Evolutionary conservation across 2,329 filamentous ascomycete species (phyloP).

Genomic region (Trichoderma citrinoviride): DNA sequence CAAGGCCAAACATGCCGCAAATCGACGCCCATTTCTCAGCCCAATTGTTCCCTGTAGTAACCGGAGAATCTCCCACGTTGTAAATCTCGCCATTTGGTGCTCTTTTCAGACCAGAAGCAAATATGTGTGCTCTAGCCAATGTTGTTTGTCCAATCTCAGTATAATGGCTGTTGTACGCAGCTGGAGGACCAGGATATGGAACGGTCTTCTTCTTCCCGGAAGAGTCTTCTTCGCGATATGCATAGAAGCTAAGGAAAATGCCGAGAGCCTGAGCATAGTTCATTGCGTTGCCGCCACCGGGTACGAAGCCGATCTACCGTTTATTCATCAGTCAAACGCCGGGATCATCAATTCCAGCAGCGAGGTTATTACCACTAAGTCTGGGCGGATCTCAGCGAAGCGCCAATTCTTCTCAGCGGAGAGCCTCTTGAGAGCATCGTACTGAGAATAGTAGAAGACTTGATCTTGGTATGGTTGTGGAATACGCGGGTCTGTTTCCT

Average conservation of each 20-base stretch:
- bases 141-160: conserved; percentile 14
- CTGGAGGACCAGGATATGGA: conserved; percentile 6
- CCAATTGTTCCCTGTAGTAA: conserved; percentile 6
- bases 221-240: neutral
- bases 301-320: conserved; percentile 11
- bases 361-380: neutral
- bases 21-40: conserved; percentile 16
- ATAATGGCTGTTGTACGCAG: conserved; percentile 2
- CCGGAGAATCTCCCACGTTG: conserved; percentile 15
- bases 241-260: conserved; percentile 18
- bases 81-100: conserved; percentile 8
- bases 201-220: neutral
- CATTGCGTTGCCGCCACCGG: conserved; percentile 12
- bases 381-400: conserved; percentile 17
- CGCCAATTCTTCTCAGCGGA: conserved; percentile 16
- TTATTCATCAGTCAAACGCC: neutral
- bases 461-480: conserved; percentile 17
- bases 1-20: conserved; percentile 11
- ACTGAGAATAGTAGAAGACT: conserved; percentile 17
- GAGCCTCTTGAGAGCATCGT: neutral
- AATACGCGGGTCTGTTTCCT: conserved; percentile 15
- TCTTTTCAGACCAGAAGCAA: neutral
- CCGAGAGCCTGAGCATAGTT: conserved; percentile 12
- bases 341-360: neutral
- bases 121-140: conserved; percentile 14